These are phyloP conservation scores for Oryza coarctata DNA, from an alignment of 176 grass and related monocot species.

Conservation along the genomic window DNA sequence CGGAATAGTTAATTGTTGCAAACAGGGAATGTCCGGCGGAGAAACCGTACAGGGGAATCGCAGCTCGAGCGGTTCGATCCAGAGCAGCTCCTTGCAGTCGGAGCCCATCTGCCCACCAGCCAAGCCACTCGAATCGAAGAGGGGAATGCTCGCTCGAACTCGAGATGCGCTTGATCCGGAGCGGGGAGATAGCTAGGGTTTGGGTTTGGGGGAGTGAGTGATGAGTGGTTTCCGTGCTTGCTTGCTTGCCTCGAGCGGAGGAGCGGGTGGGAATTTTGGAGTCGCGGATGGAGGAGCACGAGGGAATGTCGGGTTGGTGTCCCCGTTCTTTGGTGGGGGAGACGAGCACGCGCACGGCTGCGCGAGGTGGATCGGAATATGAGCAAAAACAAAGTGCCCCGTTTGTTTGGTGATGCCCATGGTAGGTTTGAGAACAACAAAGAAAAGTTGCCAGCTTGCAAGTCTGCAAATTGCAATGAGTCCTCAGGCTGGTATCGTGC, in stretches of 20 bases:
- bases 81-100: constrained; percentile 51
- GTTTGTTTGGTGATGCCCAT: background rate
- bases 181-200: constrained; percentile 35
- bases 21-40: background rate
- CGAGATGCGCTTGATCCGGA: constrained; percentile 3
- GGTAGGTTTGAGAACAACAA: background rate
- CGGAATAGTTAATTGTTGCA: background rate
- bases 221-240: background rate
- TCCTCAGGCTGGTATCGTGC: too few relatives aligned
- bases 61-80: constrained; percentile 75
- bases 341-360: constrained; percentile 8
- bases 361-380: background rate
- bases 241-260: background rate
- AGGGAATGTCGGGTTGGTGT: background rate
- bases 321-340: background rate
- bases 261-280: background rate
- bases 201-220: background rate
- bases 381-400: background rate
- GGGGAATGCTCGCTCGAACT: background rate
- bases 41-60: constrained; percentile 63
- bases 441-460: background rate
- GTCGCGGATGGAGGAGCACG: constrained; percentile 22
- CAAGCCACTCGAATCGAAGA: background rate
- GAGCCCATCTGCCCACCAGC: constrained; percentile 44
- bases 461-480: background rate